These are phyloP conservation scores for Alternaria sp. DNA, from an alignment of 2,329 filamentous ascomycete genomes.

Conservation along the genomic window DNA sequence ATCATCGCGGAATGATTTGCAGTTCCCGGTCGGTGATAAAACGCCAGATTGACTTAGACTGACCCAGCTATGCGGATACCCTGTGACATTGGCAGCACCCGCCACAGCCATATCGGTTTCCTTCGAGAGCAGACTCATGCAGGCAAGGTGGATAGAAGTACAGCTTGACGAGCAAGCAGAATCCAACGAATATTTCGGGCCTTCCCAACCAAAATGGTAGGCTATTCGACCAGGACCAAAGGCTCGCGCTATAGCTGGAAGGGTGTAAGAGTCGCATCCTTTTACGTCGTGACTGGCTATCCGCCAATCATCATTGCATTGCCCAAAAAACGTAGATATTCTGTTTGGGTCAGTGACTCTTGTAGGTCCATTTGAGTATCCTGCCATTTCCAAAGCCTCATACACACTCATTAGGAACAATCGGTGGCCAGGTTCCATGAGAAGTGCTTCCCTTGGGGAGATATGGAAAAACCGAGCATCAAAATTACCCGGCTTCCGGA, in stretches of 20 bases:
- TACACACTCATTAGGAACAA: conserved; percentile 32
- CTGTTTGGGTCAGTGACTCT: conserved; percentile 36
- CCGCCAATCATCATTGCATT: conserved; percentile 41
- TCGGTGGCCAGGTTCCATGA: conserved; percentile 38
- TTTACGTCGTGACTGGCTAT: background rate
- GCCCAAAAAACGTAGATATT: conserved; percentile 47
- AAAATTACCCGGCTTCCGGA: background rate
- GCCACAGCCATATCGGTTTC: conserved; percentile 29
- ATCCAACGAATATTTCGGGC: background rate
- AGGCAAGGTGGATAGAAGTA: background rate
- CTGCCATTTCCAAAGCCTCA: conserved; percentile 39
- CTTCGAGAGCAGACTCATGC: background rate
- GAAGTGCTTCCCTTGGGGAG: conserved; percentile 42
- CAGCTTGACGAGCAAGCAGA: background rate
- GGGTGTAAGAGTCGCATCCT: background rate
- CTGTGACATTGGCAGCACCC: conserved; percentile 36
- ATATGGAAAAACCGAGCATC: background rate
- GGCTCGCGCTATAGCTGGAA: background rate
- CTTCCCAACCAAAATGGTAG: background rate
- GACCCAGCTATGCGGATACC: conserved; percentile 40
- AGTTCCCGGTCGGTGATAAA: too few relatives aligned
- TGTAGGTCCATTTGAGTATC: conserved; percentile 36
- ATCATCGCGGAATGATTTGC: too few relatives aligned
- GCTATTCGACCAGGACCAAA: background rate
- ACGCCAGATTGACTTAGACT: too few relatives aligned